Percentiles rank a stretch among this genome's conserved stretches.
These are phyloP conservation scores for Termitomyces sp. DNA, from an alignment of 768 basidiomycete species.

Conservation along the genomic window DNA sequence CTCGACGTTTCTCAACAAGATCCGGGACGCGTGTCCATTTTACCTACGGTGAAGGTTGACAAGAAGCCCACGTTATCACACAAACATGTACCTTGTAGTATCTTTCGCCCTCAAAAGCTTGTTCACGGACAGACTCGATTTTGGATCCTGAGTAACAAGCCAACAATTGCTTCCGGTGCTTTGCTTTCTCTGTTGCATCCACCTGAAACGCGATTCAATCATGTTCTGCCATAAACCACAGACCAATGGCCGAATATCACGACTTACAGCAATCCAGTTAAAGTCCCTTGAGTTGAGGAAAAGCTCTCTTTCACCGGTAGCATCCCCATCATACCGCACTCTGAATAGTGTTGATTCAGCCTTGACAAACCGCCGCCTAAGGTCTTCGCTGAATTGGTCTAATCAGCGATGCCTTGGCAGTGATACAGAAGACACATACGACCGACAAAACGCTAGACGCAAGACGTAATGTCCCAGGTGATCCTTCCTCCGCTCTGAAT, in stretches of 20 bases:
- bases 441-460: constrained; percentile 91
- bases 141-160: constrained; percentile 38
- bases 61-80: background rate
- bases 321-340: constrained; percentile 70
- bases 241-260: background rate
- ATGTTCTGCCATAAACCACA: background rate
- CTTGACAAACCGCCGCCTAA: constrained; percentile 83
- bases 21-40: constrained; percentile 95
- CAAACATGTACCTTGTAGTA: constrained; percentile 67
- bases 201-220: constrained; percentile 33
- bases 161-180: constrained; percentile 42
- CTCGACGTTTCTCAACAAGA: constrained; percentile 76
- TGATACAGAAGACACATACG: constrained; percentile 51
- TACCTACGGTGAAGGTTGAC: constrained; percentile 48
- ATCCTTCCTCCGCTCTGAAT: constrained; percentile 73
- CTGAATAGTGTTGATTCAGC: constrained; percentile 84
- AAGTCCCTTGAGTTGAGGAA: constrained; percentile 69
- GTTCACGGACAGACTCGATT: constrained; percentile 25
- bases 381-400: constrained; percentile 64
- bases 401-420: background rate
- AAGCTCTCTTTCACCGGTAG: constrained; percentile 44
- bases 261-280: constrained; percentile 55
- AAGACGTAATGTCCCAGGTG: constrained; percentile 92
- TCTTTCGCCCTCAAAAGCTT: constrained; percentile 42
- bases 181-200: constrained; percentile 46